phyloP scores from a whole-genome alignment of 2,329 filamentous ascomycete species.

The Hirsutella minnesotensis region DNA sequence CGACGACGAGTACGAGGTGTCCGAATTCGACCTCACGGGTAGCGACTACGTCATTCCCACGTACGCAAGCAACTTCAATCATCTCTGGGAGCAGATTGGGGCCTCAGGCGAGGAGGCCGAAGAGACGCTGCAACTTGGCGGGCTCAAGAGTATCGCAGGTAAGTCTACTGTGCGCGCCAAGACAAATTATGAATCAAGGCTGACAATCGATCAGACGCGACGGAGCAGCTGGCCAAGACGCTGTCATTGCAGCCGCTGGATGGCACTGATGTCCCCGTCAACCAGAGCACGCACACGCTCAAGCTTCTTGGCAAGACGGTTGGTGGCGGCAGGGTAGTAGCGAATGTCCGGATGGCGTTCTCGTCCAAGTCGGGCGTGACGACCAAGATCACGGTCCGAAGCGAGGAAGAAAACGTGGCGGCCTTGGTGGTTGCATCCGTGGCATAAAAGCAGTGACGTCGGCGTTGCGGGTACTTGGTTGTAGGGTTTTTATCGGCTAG shows the following conservation, averaged over 20 bases:
- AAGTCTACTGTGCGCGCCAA: constrained; percentile 23
- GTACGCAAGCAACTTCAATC: constrained; percentile 89
- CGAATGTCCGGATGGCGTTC: constrained; percentile 83
- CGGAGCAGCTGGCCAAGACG: constrained; percentile 75
- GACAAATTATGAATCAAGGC: neutral
- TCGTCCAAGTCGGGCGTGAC: constrained; percentile 88
- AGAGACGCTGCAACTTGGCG: constrained; percentile 80
- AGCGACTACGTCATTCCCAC: constrained; percentile 90
- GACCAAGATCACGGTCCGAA: constrained; percentile 85
- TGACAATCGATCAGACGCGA: constrained; percentile 54
- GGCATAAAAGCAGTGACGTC: constrained; percentile 41
- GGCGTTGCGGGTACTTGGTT: constrained; percentile 24
- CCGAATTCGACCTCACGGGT: constrained; percentile 80
- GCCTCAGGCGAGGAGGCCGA: constrained; percentile 81
- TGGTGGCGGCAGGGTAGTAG: constrained; percentile 77
- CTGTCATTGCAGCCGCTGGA: constrained; percentile 89
- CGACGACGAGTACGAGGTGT: constrained; percentile 95
- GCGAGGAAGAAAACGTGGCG: constrained; percentile 87
- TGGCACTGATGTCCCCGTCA: constrained; percentile 82
- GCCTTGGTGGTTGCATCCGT: constrained; percentile 74
- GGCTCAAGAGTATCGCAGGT: constrained; percentile 88
- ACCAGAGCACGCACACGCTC: constrained; percentile 81
- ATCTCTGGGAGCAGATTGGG: constrained; percentile 88
- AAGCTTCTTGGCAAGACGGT: constrained; percentile 96
- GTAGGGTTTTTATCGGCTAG: neutral